These are phyloP conservation scores for Trypanosoma congolense DNA, from an alignment of 208 protist genomes.

Conservation along the genomic window DNA sequence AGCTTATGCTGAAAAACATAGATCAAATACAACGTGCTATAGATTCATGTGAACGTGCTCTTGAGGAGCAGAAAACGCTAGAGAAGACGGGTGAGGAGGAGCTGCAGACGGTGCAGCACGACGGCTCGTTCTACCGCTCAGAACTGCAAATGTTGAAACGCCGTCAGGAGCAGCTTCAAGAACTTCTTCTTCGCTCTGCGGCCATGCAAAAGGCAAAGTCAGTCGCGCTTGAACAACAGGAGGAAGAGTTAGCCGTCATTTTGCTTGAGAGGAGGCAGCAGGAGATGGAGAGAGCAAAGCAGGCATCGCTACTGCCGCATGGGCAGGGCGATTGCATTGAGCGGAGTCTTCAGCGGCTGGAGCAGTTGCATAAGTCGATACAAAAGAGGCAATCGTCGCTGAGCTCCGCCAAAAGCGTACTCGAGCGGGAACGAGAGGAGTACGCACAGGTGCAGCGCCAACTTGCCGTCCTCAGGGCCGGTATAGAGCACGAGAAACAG, in stretches of 20 bases:
- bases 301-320: slow-evolving; percentile 27
- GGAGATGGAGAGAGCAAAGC: slow-evolving; percentile 35
- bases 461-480: slow-evolving; percentile 25
- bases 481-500: slow-evolving; percentile 27
- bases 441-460: slow-evolving; percentile 29
- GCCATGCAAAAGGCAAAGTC: not conserved
- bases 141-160: slow-evolving; percentile 11
- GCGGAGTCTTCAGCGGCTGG: slow-evolving; percentile 16
- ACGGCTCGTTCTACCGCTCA: slow-evolving; percentile 9
- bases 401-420: slow-evolving; percentile 31
- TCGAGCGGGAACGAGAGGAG: slow-evolving; percentile 24
- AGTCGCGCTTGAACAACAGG: slow-evolving; percentile 3
- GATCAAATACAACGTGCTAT: slow-evolving; percentile 28
- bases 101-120: slow-evolving; percentile 18
- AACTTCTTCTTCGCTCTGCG: slow-evolving; percentile 1
- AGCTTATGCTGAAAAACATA: slow-evolving; percentile 32
- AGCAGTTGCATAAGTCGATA: slow-evolving; percentile 33
- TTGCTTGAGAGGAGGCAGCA: slow-evolving; percentile 4
- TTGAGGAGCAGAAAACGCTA: slow-evolving; percentile 12
- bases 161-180: slow-evolving; percentile 18
- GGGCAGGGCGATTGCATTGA: not conserved
- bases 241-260: not conserved
- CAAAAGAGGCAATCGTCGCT: slow-evolving; percentile 28
- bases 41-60: slow-evolving; percentile 6
- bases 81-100: slow-evolving; percentile 27